phyloP scores from a whole-genome alignment of 345 rosid species.

The Bruguiera sexangula region DNA sequence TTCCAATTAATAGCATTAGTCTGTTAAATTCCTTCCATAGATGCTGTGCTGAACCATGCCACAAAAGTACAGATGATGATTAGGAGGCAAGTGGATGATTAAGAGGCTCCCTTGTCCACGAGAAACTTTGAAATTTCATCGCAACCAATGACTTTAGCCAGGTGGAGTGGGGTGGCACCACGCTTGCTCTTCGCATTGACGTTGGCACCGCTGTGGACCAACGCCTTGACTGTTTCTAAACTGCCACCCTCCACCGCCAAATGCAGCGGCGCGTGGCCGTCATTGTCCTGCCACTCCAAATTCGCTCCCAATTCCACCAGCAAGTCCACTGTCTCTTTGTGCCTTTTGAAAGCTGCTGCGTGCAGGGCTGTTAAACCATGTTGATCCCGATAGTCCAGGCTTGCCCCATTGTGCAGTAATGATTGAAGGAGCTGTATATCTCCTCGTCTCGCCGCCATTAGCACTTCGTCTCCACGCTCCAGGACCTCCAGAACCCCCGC shows the following conservation, averaged over 20 bases:
- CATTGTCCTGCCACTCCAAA: constrained; percentile 37
- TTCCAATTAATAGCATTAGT: too few species aligned
- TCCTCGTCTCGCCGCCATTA: constrained; percentile 52
- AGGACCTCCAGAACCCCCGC: constrained; percentile 24
- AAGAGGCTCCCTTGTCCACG: constrained; percentile 25
- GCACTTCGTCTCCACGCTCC: constrained; percentile 32
- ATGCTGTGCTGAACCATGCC: too few species aligned
- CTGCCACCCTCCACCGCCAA: constrained; percentile 49
- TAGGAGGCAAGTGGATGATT: background rate
- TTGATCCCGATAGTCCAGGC: constrained; percentile 33
- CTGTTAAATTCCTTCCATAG: too few species aligned
- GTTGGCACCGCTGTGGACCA: constrained; percentile 42
- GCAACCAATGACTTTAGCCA: constrained; percentile 39
- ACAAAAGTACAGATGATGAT: too few species aligned
- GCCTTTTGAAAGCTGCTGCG: constrained; percentile 49
- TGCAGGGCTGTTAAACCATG: constrained; percentile 49
- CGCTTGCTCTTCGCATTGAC: constrained; percentile 30
- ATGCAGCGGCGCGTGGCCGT: constrained; percentile 52
- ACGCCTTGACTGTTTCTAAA: constrained; percentile 34
- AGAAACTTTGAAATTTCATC: constrained; percentile 29
- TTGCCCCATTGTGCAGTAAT: constrained; percentile 27
- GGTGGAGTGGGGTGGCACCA: constrained; percentile 39
- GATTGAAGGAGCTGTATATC: constrained; percentile 21
- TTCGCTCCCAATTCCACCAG: constrained; percentile 35
- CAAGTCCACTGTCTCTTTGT: constrained; percentile 29